Conservation (phyloP, 495 filamentous ascomycete species). For the Lepidopterella palustris region DNA sequence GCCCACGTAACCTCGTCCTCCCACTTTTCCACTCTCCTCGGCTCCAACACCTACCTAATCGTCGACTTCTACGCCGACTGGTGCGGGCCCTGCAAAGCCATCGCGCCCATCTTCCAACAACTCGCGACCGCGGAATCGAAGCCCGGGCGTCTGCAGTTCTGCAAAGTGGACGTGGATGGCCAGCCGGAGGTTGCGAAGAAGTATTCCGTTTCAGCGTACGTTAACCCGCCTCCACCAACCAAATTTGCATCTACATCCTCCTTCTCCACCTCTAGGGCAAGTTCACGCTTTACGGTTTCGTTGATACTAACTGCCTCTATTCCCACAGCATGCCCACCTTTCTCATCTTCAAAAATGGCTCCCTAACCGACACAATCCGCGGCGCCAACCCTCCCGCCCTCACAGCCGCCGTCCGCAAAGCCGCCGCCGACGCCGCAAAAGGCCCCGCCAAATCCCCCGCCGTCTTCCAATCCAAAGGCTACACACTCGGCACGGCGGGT, state of each 20-base stretch:
- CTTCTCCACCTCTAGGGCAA: too few species aligned
- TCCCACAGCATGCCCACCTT: conserved; percentile 31
- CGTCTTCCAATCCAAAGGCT: conserved; percentile 24
- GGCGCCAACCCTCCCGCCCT: conserved; percentile 32
- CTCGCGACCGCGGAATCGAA: conserved; percentile 26
- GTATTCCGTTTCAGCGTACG: conserved; percentile 30
- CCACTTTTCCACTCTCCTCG: conserved; percentile 21
- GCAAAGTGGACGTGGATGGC: conserved; percentile 30
- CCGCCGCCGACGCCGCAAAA: conserved; percentile 15
- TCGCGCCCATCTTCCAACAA: conserved; percentile 26
- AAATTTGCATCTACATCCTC: too few species aligned
- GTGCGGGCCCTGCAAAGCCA: conserved; percentile 33
- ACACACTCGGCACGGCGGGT: conserved; percentile 16
- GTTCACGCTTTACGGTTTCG: not conserved
- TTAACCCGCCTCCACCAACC: too few species aligned
- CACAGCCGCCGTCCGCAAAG: conserved; percentile 26
- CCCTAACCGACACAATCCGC: conserved; percentile 29
- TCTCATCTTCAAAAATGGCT: conserved; percentile 27
- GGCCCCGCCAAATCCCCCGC: conserved; percentile 10
- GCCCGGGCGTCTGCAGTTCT: conserved; percentile 25
- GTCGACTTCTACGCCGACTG: conserved; percentile 35
- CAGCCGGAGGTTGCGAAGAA: conserved; percentile 25
- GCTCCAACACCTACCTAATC: conserved; percentile 24
- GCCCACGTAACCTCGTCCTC: conserved; percentile 12
- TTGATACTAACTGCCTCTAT: not conserved